Evolutionary conservation across 352 stramenopile genomes (phyloP).

Genomic region (Thalassiosira sp.): DNA sequence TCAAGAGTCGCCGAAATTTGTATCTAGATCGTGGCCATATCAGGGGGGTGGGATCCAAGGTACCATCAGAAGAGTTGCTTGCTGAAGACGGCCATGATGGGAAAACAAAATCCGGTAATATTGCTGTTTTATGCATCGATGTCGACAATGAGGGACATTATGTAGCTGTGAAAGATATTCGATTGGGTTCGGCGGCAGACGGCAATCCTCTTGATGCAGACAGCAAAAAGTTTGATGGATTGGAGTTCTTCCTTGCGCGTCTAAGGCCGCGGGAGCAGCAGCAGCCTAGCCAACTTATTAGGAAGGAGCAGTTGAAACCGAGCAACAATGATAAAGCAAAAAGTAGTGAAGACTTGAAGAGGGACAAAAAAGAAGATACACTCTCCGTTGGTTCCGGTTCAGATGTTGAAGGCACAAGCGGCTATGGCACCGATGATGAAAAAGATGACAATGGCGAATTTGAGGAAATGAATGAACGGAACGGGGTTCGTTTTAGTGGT

Average conservation of each 20-base stretch:
- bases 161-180: conserved; percentile 47
- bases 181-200: background rate
- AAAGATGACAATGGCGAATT: conserved; percentile 29
- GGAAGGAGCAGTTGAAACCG: background rate
- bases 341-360: background rate
- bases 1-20: background rate
- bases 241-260: conserved; percentile 36
- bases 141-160: conserved; percentile 36
- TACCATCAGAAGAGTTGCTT: background rate
- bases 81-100: conserved; percentile 1
- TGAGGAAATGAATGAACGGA: conserved; percentile 20
- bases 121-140: conserved; percentile 36
- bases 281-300: background rate
- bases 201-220: background rate
- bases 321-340: background rate
- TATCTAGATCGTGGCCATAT: background rate
- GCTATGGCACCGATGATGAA: conserved; percentile 44
- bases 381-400: background rate
- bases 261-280: background rate
- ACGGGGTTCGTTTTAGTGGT: conserved; percentile 8
- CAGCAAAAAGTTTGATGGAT: conserved; percentile 4
- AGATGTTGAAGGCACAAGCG: conserved; percentile 10
- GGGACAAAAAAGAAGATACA: conserved; percentile 15
- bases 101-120: background rate
- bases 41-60: background rate